phyloP scores from a whole-genome alignment of 768 basidiomycete species.

The Pleurotus tuber-regium region DNA sequence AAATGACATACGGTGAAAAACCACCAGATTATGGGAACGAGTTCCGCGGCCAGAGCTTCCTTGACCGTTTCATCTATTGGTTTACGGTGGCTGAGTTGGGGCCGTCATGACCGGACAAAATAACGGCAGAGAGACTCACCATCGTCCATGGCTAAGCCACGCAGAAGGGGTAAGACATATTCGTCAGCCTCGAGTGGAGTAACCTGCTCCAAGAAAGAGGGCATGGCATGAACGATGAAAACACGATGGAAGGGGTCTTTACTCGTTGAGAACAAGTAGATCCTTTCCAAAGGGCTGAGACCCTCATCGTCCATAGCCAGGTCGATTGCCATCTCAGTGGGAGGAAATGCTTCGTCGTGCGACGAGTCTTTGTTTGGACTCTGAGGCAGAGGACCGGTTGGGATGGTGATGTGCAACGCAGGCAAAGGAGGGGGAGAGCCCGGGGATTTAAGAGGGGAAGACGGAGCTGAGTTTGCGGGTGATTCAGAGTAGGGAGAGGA shows the following conservation, averaged over 20 bases:
- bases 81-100: conserved; percentile 3
- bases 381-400: conserved; percentile 15
- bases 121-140: conserved; percentile 42
- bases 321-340: conserved; percentile 35
- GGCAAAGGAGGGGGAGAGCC: conserved; percentile 15
- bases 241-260: conserved; percentile 60
- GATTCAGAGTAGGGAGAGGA: conserved; percentile 39
- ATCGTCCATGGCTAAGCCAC: conserved; percentile 80
- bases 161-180: conserved; percentile 91
- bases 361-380: conserved; percentile 11
- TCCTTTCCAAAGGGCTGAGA: conserved; percentile 83
- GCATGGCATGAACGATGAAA: conserved; percentile 83
- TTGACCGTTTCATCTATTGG: conserved; percentile 78
- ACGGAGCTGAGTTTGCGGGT: conserved; percentile 29
- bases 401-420: conserved; percentile 21
- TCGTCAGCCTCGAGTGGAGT: conserved; percentile 86
- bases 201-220: conserved; percentile 73
- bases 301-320: conserved; percentile 70
- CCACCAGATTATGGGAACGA: conserved; percentile 89
- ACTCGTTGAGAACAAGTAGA: conserved; percentile 86
- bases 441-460: conserved; percentile 24
- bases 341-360: conserved; percentile 36
- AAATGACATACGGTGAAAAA: conserved; percentile 62
- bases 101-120: conserved; percentile 11
- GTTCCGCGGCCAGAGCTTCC: conserved; percentile 79